These are phyloP conservation scores for Serendipita sp. DNA, from an alignment of 768 basidiomycete genomes.

Conservation along the genomic window DNA sequence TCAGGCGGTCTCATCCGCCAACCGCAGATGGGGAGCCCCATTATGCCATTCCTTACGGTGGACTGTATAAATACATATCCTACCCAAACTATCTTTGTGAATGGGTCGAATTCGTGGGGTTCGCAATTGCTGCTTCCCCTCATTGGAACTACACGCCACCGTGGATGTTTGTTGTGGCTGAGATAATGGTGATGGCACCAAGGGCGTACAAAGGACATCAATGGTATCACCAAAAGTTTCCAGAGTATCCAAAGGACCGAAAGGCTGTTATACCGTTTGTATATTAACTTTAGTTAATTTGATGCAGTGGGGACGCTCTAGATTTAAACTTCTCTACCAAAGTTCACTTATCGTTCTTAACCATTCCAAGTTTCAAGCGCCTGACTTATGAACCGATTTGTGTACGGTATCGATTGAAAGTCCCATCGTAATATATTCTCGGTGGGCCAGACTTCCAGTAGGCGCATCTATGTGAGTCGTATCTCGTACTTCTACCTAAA, in stretches of 20 bases:
- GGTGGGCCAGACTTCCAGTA: no score
- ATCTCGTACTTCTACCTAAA: no score
- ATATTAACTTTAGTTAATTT: slow-evolving; percentile 22
- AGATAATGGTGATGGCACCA: slow-evolving; percentile 64
- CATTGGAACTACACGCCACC: slow-evolving; percentile 39
- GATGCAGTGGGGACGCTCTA: no score
- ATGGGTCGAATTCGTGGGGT: slow-evolving; percentile 89
- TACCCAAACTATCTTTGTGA: slow-evolving; percentile 92
- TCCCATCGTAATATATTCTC: no score
- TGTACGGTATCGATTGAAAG: no score
- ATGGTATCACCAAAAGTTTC: slow-evolving; percentile 74
- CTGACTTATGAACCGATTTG: no score
- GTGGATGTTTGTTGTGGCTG: slow-evolving; percentile 60
- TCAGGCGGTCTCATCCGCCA: slow-evolving; percentile 44
- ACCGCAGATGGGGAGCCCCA: slow-evolving; percentile 20
- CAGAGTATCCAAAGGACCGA: slow-evolving; percentile 60
- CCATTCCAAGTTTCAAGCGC: no score
- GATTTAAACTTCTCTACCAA: no score
- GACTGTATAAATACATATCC: slow-evolving; percentile 60
- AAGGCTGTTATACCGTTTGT: slow-evolving; percentile 69
- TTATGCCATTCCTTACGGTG: slow-evolving; percentile 68
- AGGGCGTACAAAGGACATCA: slow-evolving; percentile 63
- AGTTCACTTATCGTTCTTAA: no score
- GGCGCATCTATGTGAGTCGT: no score
- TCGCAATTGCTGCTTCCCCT: slow-evolving; percentile 58